These are phyloP conservation scores for Thalassiosira mediterranea DNA, from an alignment of 352 stramenopile genomes.

Conservation along the genomic window DNA sequence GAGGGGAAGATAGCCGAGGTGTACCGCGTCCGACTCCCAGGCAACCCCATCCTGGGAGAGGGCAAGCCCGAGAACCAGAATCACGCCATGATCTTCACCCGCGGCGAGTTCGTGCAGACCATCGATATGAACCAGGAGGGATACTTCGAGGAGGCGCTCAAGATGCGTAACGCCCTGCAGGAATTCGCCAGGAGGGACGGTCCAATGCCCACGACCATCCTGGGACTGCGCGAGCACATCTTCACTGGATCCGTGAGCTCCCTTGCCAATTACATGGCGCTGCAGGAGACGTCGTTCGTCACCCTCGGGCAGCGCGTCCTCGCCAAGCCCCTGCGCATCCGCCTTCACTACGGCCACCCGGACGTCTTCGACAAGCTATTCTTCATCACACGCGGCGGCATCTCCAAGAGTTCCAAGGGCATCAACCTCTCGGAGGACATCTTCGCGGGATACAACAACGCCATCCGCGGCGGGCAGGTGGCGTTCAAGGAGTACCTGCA, in stretches of 20 bases:
- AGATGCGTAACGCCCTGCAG: constrained; percentile 98
- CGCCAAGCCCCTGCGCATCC: constrained; percentile 93
- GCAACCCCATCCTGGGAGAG: constrained; percentile 98
- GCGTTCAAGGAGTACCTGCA: constrained; percentile 99
- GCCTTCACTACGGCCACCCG: constrained; percentile 98
- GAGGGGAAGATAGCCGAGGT: constrained; percentile 89
- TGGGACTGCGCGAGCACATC: constrained; percentile 98
- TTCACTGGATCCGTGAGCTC: constrained; percentile 98
- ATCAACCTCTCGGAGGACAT: constrained; percentile 99
- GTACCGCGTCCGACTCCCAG: constrained; percentile 96
- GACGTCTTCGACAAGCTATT: constrained; percentile 99
- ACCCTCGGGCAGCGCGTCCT: constrained; percentile 97
- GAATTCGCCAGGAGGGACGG: constrained; percentile 92
- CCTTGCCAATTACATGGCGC: constrained; percentile 98
- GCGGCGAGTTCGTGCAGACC: constrained; percentile 96
- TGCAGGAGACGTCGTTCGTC: constrained; percentile 99
- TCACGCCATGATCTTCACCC: constrained; percentile 97
- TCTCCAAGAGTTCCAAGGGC: constrained; percentile 98
- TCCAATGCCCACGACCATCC: constrained; percentile 90
- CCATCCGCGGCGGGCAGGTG: constrained; percentile 93
- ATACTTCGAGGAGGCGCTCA: constrained; percentile 98
- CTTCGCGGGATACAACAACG: constrained; percentile 99
- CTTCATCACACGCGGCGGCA: constrained; percentile 98
- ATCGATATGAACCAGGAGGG: constrained; percentile 99
- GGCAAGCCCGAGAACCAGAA: constrained; percentile 99